Base-by-base conservation (phyloP, 2,329 filamentous ascomycete species). In the Penicillium sp. region DNA sequence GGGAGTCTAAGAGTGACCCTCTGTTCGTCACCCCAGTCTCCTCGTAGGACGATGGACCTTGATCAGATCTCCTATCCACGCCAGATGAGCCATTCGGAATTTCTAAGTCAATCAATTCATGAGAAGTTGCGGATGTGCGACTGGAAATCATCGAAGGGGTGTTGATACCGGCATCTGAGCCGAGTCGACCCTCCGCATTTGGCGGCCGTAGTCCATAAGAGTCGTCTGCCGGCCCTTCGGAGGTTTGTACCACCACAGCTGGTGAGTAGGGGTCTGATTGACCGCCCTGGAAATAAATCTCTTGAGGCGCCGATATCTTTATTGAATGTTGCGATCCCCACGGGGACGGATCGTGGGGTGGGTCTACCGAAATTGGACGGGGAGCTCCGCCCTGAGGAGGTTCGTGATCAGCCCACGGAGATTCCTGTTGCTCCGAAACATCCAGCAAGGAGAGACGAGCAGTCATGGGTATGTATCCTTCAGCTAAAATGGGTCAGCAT, bases 401-500 rank as follows among this genome's bases (percentile, higher is more conserved):
- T 11, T 66, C 56, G 13, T 59, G 55, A 22, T 70, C 65, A 16
- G 61, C 59, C 73, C 72, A 75, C 4, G 71, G 68, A 7, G 67
- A 66, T 40, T 71, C 66, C 9, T 27, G 33, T 13, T 67, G 50
- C 11, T 63, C 66, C 3, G 66, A 59, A 22, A 67, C 57, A 36
- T 76, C 74, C n/a, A 75, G 61, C 33, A 77, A 65, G 19, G 74
- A 77, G 52, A 77, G 58, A 4, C 73, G 70, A 5, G 74, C 74
- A 39, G 74, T 75, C 74, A 77, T 76, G 1, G 74, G 73, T 43
- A 77, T 76, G 54, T 73, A 74, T n/a, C 74, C 74, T 37, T 73
- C 72, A 18, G 67, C 72, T 75, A 22, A 41, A 41, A 37, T 13
- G 31, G 18, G 58, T 70, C 36, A 70, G 65, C 54, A 63, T 61